Conservation (phyloP, 768 basidiomycete species). For the Lactarius indigo region DNA sequence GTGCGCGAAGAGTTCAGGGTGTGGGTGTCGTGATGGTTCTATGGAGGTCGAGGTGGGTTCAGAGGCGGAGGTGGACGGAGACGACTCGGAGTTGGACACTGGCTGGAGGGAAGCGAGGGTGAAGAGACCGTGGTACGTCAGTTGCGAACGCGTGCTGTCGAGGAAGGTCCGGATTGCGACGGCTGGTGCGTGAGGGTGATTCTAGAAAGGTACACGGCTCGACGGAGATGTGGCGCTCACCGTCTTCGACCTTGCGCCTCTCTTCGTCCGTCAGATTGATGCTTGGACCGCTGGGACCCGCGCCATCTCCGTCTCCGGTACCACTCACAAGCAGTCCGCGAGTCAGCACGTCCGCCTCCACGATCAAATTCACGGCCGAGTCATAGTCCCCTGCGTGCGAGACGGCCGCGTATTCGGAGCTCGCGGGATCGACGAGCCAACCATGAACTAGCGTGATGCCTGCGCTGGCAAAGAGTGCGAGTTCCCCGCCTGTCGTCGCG, state of each 20-base stretch:
- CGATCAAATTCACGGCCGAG: constrained; percentile 66
- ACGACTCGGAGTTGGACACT: background rate
- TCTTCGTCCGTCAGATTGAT: constrained; percentile 46
- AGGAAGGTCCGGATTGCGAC: constrained; percentile 66
- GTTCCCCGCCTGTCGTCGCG: constrained; percentile 60
- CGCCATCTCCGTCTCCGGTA: constrained; percentile 26
- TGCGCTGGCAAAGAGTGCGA: constrained; percentile 80
- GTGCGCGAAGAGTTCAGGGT: constrained; percentile 61
- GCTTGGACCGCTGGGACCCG: constrained; percentile 18
- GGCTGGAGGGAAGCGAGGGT: constrained; percentile 47
- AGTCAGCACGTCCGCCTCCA: constrained; percentile 73
- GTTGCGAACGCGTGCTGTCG: constrained; percentile 68
- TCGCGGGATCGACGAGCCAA: constrained; percentile 75
- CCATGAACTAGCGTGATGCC: constrained; percentile 84
- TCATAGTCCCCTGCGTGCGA: constrained; percentile 64
- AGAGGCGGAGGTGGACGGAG: background rate
- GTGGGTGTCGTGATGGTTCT: constrained; percentile 34
- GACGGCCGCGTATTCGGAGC: constrained; percentile 54
- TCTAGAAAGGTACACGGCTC: too few relatives aligned
- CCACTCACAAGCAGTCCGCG: constrained; percentile 55
- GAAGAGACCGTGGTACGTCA: constrained; percentile 88
- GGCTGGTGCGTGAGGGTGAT: constrained; percentile 41
- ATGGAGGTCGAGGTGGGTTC: constrained; percentile 1
- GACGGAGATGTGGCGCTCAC: constrained; percentile 39
- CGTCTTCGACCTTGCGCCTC: constrained; percentile 61